Conservation (phyloP, 192 early-diverging fungal genomes). For the Anaeromyces robustus region DNA sequence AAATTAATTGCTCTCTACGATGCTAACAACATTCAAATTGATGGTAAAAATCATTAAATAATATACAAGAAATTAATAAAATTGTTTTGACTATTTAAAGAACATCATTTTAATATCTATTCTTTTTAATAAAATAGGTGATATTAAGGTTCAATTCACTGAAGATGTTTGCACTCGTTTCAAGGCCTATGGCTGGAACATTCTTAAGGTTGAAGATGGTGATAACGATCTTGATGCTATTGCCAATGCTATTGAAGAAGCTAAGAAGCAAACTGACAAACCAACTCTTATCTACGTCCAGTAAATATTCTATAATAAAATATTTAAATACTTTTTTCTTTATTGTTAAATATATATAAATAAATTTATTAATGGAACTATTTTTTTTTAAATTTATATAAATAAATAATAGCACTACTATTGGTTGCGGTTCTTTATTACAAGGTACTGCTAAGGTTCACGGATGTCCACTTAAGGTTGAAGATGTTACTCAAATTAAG, state of each 20-base stretch:
- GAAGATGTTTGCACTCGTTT: conserved; percentile 80
- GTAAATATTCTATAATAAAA: background rate
- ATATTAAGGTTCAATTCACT: conserved; percentile 58
- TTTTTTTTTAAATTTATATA: too few species aligned
- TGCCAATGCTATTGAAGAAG: conserved; percentile 55
- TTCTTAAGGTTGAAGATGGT: conserved; percentile 48
- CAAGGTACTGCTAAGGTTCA: conserved; percentile 87
- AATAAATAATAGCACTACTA: conserved; percentile 54
- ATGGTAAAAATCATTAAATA: conserved; percentile 69
- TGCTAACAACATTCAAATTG: conserved; percentile 91
- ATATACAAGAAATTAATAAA: too few species aligned
- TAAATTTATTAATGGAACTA: too few species aligned
- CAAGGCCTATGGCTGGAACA: conserved; percentile 81
- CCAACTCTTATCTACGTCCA: conserved; percentile 75
- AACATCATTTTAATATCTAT: too few species aligned
- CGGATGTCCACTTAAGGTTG: conserved; percentile 64
- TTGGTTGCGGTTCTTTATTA: conserved; percentile 80
- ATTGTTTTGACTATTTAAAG: too few species aligned
- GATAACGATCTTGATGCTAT: conserved; percentile 59
- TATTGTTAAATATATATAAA: background rate
- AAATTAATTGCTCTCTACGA: conserved; percentile 92
- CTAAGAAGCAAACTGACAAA: conserved; percentile 72
- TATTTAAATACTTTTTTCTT: background rate
- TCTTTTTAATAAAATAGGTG: too few species aligned
- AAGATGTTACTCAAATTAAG: conserved; percentile 70